phyloP scores from a whole-genome alignment of 2,329 filamentous ascomycete genomes.

The Thielaviopsis musarum region DNA sequence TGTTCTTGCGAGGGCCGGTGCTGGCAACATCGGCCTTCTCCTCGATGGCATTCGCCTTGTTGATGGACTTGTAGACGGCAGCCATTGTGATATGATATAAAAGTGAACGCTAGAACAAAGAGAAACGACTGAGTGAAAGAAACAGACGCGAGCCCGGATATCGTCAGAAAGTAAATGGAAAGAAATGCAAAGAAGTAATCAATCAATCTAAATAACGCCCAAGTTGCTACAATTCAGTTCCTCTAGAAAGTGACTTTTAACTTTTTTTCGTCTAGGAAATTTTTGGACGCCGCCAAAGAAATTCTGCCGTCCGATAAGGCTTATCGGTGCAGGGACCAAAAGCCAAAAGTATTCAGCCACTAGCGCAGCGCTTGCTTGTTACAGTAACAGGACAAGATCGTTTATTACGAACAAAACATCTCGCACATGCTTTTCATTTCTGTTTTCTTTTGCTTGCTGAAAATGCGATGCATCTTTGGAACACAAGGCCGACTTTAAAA shows the following conservation, averaged over 20 bases:
- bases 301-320: slow-evolving; percentile 8
- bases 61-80: slow-evolving; percentile 58
- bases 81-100: slow-evolving; percentile 35
- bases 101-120: neutral
- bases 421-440: no score
- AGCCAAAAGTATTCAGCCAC: slow-evolving; percentile 2
- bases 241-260: neutral
- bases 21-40: slow-evolving; percentile 25
- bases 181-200: neutral
- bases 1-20: slow-evolving; percentile 42
- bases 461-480: no score
- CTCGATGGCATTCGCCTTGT: slow-evolving; percentile 37
- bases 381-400: no score
- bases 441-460: no score
- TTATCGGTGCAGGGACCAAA: slow-evolving; percentile 6
- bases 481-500: no score
- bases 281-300: slow-evolving; percentile 9
- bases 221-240: slow-evolving; percentile 8
- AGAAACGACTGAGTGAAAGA: neutral
- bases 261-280: slow-evolving; percentile 11
- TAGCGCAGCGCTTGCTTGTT: neutral
- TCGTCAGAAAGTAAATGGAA: neutral
- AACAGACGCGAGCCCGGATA: neutral
- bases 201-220: neutral
- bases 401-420: no score